Evolutionary conservation across 345 rosid genomes (phyloP).

Genomic region (Raphanus sativus): DNA sequence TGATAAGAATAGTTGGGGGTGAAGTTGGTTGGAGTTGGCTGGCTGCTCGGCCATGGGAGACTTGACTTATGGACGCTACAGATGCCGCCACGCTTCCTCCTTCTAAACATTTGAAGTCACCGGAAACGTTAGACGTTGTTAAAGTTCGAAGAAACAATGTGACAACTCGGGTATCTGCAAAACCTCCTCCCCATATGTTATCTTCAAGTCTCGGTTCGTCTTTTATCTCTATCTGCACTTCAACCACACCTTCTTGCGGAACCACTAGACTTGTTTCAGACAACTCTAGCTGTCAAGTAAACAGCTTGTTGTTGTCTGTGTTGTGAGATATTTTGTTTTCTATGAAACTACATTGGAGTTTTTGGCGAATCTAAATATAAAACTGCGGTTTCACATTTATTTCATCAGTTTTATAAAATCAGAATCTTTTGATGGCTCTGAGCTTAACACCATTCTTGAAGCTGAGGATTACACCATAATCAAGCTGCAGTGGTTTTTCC

Average conservation of each 20-base stretch:
- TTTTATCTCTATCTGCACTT: constrained; percentile 57
- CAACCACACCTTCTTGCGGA: constrained; percentile 62
- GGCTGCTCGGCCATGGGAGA: constrained; percentile 98
- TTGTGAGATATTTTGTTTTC: constrained; percentile 17
- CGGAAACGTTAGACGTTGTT: constrained; percentile 32
- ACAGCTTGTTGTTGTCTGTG: constrained; percentile 59
- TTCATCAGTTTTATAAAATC: constrained; percentile 31
- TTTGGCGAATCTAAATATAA: constrained; percentile 18
- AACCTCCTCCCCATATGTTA: constrained; percentile 47
- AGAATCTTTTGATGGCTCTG: constrained; percentile 53
- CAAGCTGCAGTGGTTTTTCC: constrained; percentile 80
- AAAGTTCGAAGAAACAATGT: constrained; percentile 74
- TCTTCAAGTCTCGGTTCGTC: constrained; percentile 82
- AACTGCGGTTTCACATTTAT: constrained; percentile 4
- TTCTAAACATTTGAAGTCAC: constrained; percentile 49
- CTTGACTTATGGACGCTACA: constrained; percentile 64
- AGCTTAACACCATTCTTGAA: constrained; percentile 89
- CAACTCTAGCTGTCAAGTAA: constrained; percentile 41
- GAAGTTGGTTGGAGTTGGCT: constrained; percentile 99
- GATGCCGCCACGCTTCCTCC: constrained; percentile 44
- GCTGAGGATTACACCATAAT: constrained; percentile 76
- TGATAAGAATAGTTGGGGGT: constrained; percentile 80
- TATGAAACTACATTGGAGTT: constrained; percentile 31
- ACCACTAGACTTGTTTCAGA: constrained; percentile 56
- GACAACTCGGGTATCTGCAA: constrained; percentile 73